Base-by-base conservation (phyloP, 768 basidiomycete species). In the Suillus brevipes region DNA sequence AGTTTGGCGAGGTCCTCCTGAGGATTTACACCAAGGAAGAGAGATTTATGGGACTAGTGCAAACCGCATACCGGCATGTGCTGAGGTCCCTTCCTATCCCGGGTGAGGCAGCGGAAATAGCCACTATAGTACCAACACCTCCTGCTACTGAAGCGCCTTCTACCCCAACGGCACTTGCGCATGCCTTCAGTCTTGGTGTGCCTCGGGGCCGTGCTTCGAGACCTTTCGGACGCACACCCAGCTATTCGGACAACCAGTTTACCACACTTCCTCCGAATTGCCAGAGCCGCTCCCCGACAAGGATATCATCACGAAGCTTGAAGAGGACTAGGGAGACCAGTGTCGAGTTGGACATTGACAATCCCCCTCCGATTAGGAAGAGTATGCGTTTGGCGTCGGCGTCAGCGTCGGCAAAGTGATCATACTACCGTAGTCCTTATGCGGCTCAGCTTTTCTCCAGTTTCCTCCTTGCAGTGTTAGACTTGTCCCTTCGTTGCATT, bases 1-100 rank as follows among this genome's bases (percentile, higher is more conserved):
- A 71, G n/a, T 92, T 91, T 66, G 89, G 83, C 0, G 93, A 94
- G 73, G 79, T 87, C n/a, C 80, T 86, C 47, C 73, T 93, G 45
- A 81, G 90, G 16, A 77, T 93, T 6, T 94, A 86, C 70, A 89
- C 91, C 53, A 87, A 88, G 72, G 84, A 90, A n/a, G 71, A 66
- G 1, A 67, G 68, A 38, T 88, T 84, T 70, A 82, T 82, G 49
- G 85, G 86, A 2, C 76, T 91, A 12, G 81, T 94, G 4, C 91
- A 93, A 70, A 82, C 82, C 0, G 92, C 87, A 0, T 94, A 89
- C 71, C 83, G 88, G 13, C 70, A 76, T 8, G 75, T 85, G 4
- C 61, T 84, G 4, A 69, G 69, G 59, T 18, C 49, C 2, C 68
- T 79, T 31, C 55, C 60, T 12, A 52, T 61, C 18, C 57, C 56